Percentiles rank a stretch among this genome's conserved stretches.
phyloP scores from a whole-genome alignment of 2,329 filamentous ascomycete species.

The Aspergillus pseudotamarii region DNA sequence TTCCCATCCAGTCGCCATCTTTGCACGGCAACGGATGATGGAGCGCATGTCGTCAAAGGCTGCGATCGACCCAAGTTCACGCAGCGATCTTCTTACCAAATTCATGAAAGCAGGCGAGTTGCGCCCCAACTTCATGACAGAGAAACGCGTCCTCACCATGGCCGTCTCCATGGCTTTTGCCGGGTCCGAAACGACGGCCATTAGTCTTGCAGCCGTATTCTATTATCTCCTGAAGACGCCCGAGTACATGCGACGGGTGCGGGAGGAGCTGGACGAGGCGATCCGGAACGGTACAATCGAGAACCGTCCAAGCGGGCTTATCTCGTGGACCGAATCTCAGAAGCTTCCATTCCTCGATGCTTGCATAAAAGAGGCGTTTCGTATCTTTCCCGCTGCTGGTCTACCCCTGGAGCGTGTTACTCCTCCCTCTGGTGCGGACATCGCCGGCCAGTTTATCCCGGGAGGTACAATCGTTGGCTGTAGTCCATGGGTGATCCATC shows the following conservation, averaged over 20 bases:
- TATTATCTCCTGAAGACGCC: slow-evolving; percentile 73
- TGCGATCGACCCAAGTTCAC: slow-evolving; percentile 7
- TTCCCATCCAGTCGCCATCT: slow-evolving; percentile 27
- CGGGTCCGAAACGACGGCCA: slow-evolving; percentile 78
- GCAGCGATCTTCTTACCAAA: slow-evolving; percentile 27
- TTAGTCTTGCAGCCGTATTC: slow-evolving; percentile 70
- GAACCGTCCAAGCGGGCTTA: slow-evolving; percentile 3
- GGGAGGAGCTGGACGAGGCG: slow-evolving; percentile 65
- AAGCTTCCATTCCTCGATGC: slow-evolving; percentile 52
- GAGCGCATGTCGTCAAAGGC: slow-evolving; percentile 21
- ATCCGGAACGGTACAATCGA: slow-evolving; percentile 8
- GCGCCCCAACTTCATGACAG: slow-evolving; percentile 31
- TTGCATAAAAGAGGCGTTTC: slow-evolving; percentile 53
- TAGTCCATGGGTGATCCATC: slow-evolving; percentile 23
- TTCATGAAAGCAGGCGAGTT: slow-evolving; percentile 30
- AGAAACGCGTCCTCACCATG: slow-evolving; percentile 32
- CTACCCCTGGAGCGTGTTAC: slow-evolving; percentile 24
- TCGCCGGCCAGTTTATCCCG: slow-evolving; percentile 10
- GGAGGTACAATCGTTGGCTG: slow-evolving; percentile 15
- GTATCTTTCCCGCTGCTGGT: slow-evolving; percentile 40
- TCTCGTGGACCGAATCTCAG: slow-evolving; percentile 28
- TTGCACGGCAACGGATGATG: slow-evolving; percentile 24
- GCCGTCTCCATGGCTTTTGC: slow-evolving; percentile 55
- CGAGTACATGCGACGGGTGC: slow-evolving; percentile 26
- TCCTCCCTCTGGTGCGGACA: slow-evolving; percentile 6